Base-by-base conservation (phyloP, 2,329 filamentous ascomycete genomes). In the Trichoderma hamatum region DNA sequence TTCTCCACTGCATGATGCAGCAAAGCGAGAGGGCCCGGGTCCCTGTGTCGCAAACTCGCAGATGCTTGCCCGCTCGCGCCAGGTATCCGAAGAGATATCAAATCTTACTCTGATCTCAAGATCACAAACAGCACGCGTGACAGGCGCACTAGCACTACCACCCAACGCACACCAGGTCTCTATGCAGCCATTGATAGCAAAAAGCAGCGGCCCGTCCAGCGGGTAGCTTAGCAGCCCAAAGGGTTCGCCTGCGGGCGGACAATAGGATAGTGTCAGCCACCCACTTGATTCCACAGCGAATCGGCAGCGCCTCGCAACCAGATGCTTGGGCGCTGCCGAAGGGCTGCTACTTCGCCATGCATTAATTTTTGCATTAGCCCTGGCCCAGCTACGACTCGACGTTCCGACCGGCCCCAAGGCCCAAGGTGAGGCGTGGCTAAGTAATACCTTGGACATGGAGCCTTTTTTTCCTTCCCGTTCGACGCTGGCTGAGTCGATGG, bases 101-200 rank as follows among this genome's bases (percentile, higher is more conserved):
- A 24, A 64, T 64, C 61, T 43, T 64, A 36, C 46, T 3, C 39
- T 19, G 19, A 64, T 64, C 24, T 55, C 11, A 32, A 54, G 46
- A 63, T 52, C 32, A 52, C n/a, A 62, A 28, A 32, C 10, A 46
- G 21, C 16, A 46, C 28, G 39, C 30, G 46, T 64, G 61, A 52
- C 60, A 39, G 46, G 46, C 49, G 61, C 51, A 32, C 61, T 55
- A 64, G 46, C 19, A 28, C n/a, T 36, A 36, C 11, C 43, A n/a
- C 19, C 39, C 62, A 32, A 43, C 6, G 54, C 52, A 49, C 28
- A 14, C 26, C 49, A 28, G n/a, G 26, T 19, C 49, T 49, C 30
- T 56, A 56, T 46, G 52, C 64, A 67, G 54, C 64, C 64, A 67
- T 55, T 59, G 36, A 58, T 67, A 67, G 39, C 52, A 67, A n/a